phyloP scores from a whole-genome alignment of 139 green algal genomes.

The Asterochloris erici region DNA sequence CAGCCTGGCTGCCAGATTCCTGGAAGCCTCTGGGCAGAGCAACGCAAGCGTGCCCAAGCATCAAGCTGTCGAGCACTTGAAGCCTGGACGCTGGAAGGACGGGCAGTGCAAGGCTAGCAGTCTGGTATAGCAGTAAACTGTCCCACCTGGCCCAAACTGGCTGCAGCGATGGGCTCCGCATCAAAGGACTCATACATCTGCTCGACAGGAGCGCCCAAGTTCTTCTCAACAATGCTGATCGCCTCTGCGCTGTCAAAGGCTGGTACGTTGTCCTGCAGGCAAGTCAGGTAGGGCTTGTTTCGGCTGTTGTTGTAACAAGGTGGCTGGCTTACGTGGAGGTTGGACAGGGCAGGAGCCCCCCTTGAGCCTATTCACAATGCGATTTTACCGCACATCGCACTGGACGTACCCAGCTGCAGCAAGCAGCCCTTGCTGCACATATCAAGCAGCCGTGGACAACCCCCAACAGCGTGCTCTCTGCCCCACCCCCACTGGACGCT shows the following conservation, averaged over 20 bases:
- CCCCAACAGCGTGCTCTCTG: no score
- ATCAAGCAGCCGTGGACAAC: no score
- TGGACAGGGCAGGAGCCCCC: neutral
- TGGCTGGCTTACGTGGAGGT: neutral
- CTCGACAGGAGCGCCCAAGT: slow-evolving; percentile 65
- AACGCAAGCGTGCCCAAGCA: no score
- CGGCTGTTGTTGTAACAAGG: neutral
- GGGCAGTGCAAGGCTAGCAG: no score
- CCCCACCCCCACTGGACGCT: no score
- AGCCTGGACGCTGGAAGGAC: no score
- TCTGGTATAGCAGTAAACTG: neutral
- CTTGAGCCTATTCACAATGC: neutral
- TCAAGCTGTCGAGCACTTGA: no score
- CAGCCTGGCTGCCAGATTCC: no score
- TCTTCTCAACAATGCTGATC: slow-evolving; percentile 76
- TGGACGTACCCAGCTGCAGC: no score
- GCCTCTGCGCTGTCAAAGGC: slow-evolving; percentile 81
- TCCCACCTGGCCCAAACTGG: slow-evolving; percentile 82
- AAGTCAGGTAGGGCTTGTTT: neutral
- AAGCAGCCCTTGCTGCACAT: no score
- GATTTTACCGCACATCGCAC: neutral
- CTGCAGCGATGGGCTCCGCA: slow-evolving; percentile 84
- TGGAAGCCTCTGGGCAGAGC: no score
- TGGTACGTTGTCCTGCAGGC: slow-evolving; percentile 90
- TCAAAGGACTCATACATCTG: slow-evolving; percentile 88